Conservation (phyloP, 306 rosid genomes). For the Neltuma alba region DNA sequence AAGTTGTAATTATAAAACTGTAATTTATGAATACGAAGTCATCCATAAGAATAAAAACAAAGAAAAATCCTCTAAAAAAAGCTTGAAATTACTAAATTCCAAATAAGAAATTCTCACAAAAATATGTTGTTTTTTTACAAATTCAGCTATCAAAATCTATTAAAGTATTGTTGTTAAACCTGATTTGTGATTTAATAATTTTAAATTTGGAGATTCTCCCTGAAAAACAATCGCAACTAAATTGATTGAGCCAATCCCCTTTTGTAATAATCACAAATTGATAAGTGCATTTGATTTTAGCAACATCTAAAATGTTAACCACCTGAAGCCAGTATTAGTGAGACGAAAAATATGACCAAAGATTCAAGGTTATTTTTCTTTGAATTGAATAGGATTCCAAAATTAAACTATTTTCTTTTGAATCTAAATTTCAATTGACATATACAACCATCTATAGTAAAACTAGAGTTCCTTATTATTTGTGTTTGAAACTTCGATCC, state of each 20-base stretch:
- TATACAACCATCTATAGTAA: background rate
- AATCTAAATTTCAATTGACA: background rate
- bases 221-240: background rate
- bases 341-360: background rate
- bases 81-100: too few relatives aligned
- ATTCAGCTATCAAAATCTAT: too few relatives aligned
- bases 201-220: too few relatives aligned
- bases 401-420: background rate
- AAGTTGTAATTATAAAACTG: background rate
- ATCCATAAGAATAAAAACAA: background rate
- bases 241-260: background rate
- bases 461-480: background rate
- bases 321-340: background rate
- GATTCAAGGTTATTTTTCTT: background rate
- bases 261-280: background rate
- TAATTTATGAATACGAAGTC: background rate
- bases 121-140: too few relatives aligned
- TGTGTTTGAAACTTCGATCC: background rate
- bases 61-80: too few relatives aligned
- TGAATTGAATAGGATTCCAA: background rate
- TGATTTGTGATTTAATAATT: too few relatives aligned
- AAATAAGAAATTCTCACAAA: too few relatives aligned
- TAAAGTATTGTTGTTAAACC: too few relatives aligned
- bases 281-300: background rate
- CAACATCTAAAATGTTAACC: background rate